Evolutionary conservation across 805 yeast species (phyloP).

Genomic region (Cyberlindnera meyerae): DNA sequence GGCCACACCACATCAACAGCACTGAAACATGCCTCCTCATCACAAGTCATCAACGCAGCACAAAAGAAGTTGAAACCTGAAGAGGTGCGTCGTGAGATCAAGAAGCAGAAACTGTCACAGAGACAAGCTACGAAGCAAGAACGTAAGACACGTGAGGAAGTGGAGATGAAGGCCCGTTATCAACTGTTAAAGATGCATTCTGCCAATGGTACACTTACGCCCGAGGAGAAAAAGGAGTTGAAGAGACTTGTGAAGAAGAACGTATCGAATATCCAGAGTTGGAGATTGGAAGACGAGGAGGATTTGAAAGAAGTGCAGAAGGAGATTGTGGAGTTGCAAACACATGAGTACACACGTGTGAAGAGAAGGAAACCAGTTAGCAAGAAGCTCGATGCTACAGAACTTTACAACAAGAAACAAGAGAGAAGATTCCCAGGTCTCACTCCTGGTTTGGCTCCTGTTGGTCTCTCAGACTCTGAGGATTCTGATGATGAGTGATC

Average conservation of each 20-base stretch:
- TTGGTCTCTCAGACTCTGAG: constrained; percentile 58
- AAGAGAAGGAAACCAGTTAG: constrained; percentile 18
- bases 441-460: constrained; percentile 86
- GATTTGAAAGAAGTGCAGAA: constrained; percentile 40
- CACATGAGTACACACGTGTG: constrained; percentile 28
- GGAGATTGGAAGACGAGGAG: constrained; percentile 37
- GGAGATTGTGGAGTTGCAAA: constrained; percentile 40
- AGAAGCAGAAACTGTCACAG: constrained; percentile 29
- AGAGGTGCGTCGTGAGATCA: constrained; percentile 31
- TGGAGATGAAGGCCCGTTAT: constrained; percentile 31
- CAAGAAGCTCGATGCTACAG: constrained; percentile 26
- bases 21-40: constrained; percentile 26
- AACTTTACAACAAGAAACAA: constrained; percentile 27
- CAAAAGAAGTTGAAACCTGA: constrained; percentile 31
- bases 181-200: constrained; percentile 31
- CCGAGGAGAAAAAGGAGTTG: constrained; percentile 31
- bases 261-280: constrained; percentile 34
- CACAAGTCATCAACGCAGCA: constrained; percentile 36
- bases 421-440: constrained; percentile 49
- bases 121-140: constrained; percentile 23
- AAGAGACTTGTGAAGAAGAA: constrained; percentile 34
- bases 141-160: constrained; percentile 18
- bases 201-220: constrained; percentile 27
- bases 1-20: constrained; percentile 24
- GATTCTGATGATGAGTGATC: constrained; percentile 6